These are phyloP conservation scores for Ramaria rubella DNA, from an alignment of 768 basidiomycete species.

Conservation along the genomic window DNA sequence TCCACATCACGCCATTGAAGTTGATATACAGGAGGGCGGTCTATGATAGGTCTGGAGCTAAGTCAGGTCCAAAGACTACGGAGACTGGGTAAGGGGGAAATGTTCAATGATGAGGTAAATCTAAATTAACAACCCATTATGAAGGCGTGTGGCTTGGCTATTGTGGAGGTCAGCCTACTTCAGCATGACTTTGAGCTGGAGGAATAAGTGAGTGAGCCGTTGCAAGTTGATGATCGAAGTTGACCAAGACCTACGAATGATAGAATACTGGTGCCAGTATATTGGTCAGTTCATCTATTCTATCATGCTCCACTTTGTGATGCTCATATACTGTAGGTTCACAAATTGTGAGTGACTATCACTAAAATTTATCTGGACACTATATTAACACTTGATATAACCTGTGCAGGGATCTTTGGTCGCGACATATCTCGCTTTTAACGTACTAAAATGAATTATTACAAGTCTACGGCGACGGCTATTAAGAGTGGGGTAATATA, in stretches of 20 bases:
- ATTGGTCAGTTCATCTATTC: conserved; percentile 8
- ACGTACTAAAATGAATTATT: conserved; percentile 12
- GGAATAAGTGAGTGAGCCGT: conserved; percentile 52
- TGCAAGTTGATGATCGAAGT: not conserved
- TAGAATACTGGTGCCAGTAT: conserved; percentile 54
- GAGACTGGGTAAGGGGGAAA: conserved; percentile 40
- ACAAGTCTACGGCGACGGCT: too few relatives aligned
- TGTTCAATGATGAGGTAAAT: not conserved
- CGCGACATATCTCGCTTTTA: conserved; percentile 67
- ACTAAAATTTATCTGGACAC: too few relatives aligned
- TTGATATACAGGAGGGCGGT: conserved; percentile 55
- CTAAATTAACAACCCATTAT: not conserved
- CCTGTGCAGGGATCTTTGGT: conserved; percentile 58
- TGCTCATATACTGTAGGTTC: conserved; percentile 42
- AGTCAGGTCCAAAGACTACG: conserved; percentile 40
- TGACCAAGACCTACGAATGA: conserved; percentile 9
- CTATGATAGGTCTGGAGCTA: conserved; percentile 55
- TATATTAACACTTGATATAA: conserved; percentile 9
- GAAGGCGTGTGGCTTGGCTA: conserved; percentile 60
- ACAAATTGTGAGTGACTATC: conserved; percentile 52
- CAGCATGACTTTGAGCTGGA: conserved; percentile 62
- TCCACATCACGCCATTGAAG: too few relatives aligned
- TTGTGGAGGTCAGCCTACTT: conserved; percentile 80
- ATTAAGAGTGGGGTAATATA: too few relatives aligned
- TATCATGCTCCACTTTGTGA: not conserved